Conservation (phyloP, 202 grass and related monocot species). For the Elaeis oleifera region DNA sequence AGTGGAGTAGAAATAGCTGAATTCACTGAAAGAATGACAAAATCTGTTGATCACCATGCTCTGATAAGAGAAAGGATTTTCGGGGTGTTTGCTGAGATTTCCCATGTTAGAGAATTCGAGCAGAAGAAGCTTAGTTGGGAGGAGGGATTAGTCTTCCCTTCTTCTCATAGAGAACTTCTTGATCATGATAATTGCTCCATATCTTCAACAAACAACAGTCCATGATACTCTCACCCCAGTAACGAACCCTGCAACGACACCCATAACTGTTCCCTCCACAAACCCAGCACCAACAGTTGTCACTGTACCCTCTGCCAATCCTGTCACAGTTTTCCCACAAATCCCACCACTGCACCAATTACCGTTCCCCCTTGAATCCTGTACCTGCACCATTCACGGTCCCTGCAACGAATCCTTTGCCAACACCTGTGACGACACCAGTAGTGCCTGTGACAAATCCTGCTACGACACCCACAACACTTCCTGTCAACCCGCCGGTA, state of each 20-base stretch:
- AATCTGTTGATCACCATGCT: slow-evolving; percentile 1
- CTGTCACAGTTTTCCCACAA: slow-evolving; percentile 28
- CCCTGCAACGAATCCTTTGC: slow-evolving; percentile 26
- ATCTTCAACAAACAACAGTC: slow-evolving; percentile 22
- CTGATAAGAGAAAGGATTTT: slow-evolving; percentile 8
- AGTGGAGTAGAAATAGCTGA: slow-evolving; percentile 10
- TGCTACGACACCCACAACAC: slow-evolving; percentile 38
- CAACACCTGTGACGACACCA: slow-evolving; percentile 29
- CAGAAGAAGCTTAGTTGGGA: slow-evolving; percentile 1
- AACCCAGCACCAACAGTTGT: slow-evolving; percentile 52
- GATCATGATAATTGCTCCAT: neutral
- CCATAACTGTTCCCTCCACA: slow-evolving; percentile 50
- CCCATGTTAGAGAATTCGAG: neutral
- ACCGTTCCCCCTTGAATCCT: slow-evolving; percentile 56
- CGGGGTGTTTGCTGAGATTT: slow-evolving; percentile 17
- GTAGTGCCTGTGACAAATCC: slow-evolving; percentile 58
- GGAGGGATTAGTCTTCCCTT: slow-evolving; percentile 5
- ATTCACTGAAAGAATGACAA: slow-evolving; percentile 2
- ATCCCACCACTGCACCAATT: slow-evolving; percentile 39
- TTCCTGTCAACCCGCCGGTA: slow-evolving; percentile 36
- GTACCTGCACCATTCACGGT: slow-evolving; percentile 5
- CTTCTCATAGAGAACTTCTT: slow-evolving; percentile 1
- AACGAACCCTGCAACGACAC: slow-evolving; percentile 26
- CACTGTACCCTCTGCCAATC: slow-evolving; percentile 44
- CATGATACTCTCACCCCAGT: slow-evolving; percentile 29